Conservation (phyloP, 805 yeast genomes). For the Myxozyma neotropica region DNA sequence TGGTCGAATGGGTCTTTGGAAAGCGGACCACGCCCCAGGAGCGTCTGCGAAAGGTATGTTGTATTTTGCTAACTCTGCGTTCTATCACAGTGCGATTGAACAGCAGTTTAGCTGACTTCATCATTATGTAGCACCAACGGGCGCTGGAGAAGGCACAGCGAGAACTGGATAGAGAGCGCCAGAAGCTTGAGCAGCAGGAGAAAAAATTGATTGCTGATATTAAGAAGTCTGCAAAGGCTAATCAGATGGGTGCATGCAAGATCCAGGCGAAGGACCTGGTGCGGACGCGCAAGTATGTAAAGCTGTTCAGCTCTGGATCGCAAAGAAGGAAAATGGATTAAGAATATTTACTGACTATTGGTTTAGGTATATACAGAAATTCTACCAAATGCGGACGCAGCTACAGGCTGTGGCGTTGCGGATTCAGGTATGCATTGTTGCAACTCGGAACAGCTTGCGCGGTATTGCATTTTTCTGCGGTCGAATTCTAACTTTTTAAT, state of each 20-base stretch:
- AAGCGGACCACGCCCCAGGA: slow-evolving; percentile 93
- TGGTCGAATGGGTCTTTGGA: slow-evolving; percentile 95
- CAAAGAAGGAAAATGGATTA: not conserved
- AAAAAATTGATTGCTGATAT: slow-evolving; percentile 83
- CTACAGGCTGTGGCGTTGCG: slow-evolving; percentile 91
- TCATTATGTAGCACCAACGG: slow-evolving; percentile 68
- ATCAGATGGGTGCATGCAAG: slow-evolving; percentile 86
- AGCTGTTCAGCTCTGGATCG: not conserved
- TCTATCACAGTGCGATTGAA: not conserved
- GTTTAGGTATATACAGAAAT: slow-evolving; percentile 67
- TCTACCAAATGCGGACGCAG: slow-evolving; percentile 91
- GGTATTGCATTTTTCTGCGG: too few relatives aligned
- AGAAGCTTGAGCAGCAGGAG: slow-evolving; percentile 87
- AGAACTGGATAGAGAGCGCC: slow-evolving; percentile 85
- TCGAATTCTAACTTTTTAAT: not conserved
- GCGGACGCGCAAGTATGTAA: slow-evolving; percentile 63
- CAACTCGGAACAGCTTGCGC: not conserved
- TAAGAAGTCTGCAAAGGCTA: slow-evolving; percentile 86
- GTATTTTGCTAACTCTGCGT: not conserved
- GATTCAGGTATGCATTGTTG: slow-evolving; percentile 53
- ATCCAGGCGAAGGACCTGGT: slow-evolving; percentile 95
- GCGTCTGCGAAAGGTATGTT: slow-evolving; percentile 69
- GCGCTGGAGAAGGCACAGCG: slow-evolving; percentile 93
- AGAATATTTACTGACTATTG: not conserved
- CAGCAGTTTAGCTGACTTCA: not conserved